Percentiles rank a stretch among this genome's conserved stretches.
phyloP scores from a whole-genome alignment of 1,284 basidiomycete species.

The Schizophyllum amplum region DNA sequence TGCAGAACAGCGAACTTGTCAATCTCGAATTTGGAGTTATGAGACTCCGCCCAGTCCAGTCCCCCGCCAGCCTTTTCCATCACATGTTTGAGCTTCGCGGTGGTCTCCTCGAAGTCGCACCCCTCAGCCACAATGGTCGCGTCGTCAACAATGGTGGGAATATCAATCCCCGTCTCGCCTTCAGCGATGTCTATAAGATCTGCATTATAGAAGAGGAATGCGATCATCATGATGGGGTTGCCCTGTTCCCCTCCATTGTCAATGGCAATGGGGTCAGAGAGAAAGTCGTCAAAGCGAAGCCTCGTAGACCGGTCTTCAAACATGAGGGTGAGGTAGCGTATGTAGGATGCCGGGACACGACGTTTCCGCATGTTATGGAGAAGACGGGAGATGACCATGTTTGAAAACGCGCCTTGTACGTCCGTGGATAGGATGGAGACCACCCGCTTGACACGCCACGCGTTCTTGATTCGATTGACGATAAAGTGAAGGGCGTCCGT shows the following conservation, averaged over 20 bases:
- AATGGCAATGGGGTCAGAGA: slow-evolving; percentile 1
- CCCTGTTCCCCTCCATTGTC: slow-evolving; percentile 19
- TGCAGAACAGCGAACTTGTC: slow-evolving; percentile 2
- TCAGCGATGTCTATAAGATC: slow-evolving; percentile 11
- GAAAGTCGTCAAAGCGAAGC: slow-evolving; percentile 12
- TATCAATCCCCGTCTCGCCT: too few species aligned
- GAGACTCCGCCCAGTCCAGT: not conserved
- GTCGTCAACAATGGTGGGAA: too few species aligned
- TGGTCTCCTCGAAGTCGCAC: not conserved
- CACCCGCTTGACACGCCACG: slow-evolving; percentile 14
- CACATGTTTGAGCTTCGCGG: not conserved
- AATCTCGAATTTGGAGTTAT: slow-evolving; percentile 3
- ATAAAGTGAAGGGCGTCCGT: slow-evolving; percentile 15
- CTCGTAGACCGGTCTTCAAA: slow-evolving; percentile 11
- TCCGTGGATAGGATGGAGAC: slow-evolving; percentile 16
- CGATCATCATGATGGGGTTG: slow-evolving; percentile 15
- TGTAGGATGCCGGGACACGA: slow-evolving; percentile 8
- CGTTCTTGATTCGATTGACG: slow-evolving; percentile 14
- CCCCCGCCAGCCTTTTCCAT: not conserved
- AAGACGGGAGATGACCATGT: slow-evolving; percentile 15
- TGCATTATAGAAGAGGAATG: slow-evolving; percentile 17
- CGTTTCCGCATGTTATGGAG: slow-evolving; percentile 10
- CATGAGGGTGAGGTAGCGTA: slow-evolving; percentile 12
- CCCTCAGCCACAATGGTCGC: too few species aligned
- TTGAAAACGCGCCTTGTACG: slow-evolving; percentile 18